These are phyloP conservation scores for Xylariaceae sp. DNA, from an alignment of 2,329 filamentous ascomycete genomes.

Conservation along the genomic window DNA sequence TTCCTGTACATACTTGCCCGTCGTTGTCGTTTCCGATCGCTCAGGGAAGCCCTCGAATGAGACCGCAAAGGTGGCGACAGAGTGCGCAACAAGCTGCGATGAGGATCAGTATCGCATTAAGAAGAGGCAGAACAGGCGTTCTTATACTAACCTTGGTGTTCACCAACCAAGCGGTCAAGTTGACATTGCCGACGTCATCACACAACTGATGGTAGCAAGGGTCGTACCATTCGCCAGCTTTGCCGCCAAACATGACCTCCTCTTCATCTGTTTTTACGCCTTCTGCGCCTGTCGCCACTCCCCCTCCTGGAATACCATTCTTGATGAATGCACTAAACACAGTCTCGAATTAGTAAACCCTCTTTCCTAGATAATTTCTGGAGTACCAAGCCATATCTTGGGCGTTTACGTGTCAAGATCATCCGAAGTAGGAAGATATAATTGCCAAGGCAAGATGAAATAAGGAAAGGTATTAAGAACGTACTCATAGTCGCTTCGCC, in stretches of 20 bases:
- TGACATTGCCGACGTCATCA: conserved; percentile 60
- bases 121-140: not conserved
- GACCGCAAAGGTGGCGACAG: conserved; percentile 69
- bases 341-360: too few relatives aligned
- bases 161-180: conserved; percentile 61
- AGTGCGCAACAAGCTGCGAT: conserved; percentile 66
- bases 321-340: conserved; percentile 63
- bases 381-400: too few relatives aligned
- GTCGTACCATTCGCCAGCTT: conserved; percentile 62
- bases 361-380: too few relatives aligned
- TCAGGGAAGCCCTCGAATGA: conserved; percentile 69
- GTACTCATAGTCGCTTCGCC: conserved; percentile 73
- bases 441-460: too few relatives aligned
- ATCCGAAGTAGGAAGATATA: too few relatives aligned
- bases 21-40: conserved; percentile 41
- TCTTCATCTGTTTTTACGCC: conserved; percentile 73
- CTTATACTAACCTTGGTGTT: conserved; percentile 57
- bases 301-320: conserved; percentile 72
- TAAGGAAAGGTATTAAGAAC: too few relatives aligned
- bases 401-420: too few relatives aligned
- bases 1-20: conserved; percentile 38
- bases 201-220: conserved; percentile 65
- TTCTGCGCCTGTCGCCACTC: conserved; percentile 78
- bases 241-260: conserved; percentile 69
- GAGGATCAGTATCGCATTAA: conserved; percentile 19